These are phyloP conservation scores for Brassica balearica DNA, from an alignment of 441 rosid genomes.

Conservation along the genomic window DNA sequence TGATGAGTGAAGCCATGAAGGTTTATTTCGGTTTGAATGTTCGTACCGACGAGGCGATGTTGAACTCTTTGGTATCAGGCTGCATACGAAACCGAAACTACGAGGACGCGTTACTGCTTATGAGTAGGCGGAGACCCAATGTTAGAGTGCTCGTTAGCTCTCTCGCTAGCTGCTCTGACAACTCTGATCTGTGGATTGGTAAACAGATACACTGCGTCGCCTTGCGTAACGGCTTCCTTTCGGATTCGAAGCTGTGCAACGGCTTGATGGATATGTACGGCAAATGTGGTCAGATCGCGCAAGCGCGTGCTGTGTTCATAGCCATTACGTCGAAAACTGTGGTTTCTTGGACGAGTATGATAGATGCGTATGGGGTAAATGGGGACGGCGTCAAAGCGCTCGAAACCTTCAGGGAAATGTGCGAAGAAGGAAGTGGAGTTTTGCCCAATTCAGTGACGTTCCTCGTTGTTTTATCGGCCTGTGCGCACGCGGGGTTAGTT, in stretches of 20 bases:
- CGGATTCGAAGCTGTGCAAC: slow-evolving; percentile 69
- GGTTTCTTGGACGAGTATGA: slow-evolving; percentile 84
- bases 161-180: slow-evolving; percentile 80
- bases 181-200: slow-evolving; percentile 64
- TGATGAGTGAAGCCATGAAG: slow-evolving; percentile 61
- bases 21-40: slow-evolving; percentile 49
- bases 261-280: slow-evolving; percentile 77
- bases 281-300: slow-evolving; percentile 61
- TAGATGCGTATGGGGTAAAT: slow-evolving; percentile 71
- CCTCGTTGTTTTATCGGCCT: slow-evolving; percentile 80
- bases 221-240: slow-evolving; percentile 55
- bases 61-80: slow-evolving; percentile 70
- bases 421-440: slow-evolving; percentile 46
- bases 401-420: slow-evolving; percentile 62
- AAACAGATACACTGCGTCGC: slow-evolving; percentile 75
- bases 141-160: slow-evolving; percentile 66
- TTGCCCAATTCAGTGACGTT: slow-evolving; percentile 74
- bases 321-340: slow-evolving; percentile 53
- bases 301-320: slow-evolving; percentile 55
- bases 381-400: slow-evolving; percentile 69
- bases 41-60: slow-evolving; percentile 58
- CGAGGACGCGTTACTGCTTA: slow-evolving; percentile 58
- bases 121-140: slow-evolving; percentile 59
- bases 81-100: slow-evolving; percentile 61
- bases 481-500: slow-evolving; percentile 77